Base-by-base conservation (phyloP, 208 protist species). In the Crithidia bombi region DNA sequence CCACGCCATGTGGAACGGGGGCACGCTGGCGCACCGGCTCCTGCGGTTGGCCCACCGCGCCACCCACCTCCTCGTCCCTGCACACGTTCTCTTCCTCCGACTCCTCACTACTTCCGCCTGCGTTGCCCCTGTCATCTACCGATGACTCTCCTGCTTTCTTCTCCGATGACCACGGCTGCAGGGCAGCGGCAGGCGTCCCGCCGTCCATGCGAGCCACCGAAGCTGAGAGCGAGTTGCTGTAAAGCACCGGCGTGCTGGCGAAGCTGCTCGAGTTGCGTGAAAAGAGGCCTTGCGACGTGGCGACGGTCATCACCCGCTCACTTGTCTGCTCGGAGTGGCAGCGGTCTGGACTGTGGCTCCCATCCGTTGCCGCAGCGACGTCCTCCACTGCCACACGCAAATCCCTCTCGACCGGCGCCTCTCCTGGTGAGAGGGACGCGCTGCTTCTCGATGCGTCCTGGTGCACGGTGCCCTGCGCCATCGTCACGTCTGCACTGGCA, bases 181-280 rank as follows among this genome's bases (percentile, higher is more conserved):
- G 33, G 11, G 33, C 50, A 14, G 46, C 6, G 7, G 38, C 46
- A 43, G 10, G 7, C 19, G 26, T 33, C 9, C 23, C 21, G 26
- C 19, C 47, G 25, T 51, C 67, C 0, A 39, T 19, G 21, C 38
- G 15, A 14, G 21, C 36, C 3, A 49, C 44, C 47, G 67, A 59
- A 17, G 23, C 36, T 23, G 35, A 33, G 0, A 59, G 32, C 1
- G 47, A 65, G 38, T 14, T 28, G 36, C 47, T 51, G 32, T 21
- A n/a, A 23, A 49, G 6, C 30, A 44, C 44, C 58, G 67, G 67
- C 5, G 46, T 44, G 19, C 41, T 39, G 25, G 38, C 21, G 35
- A 59, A 36, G 47, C 67, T 73, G 67, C 67, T 59, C 17, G 67
- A 56, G 56, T 38, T 19, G 38, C 32, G 28, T 1, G 50, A 59